Percentiles rank a stretch among this genome's conserved stretches.
Conservation (phyloP, 495 filamentous ascomycete genomes). For the Hypoxylon intermedium region DNA sequence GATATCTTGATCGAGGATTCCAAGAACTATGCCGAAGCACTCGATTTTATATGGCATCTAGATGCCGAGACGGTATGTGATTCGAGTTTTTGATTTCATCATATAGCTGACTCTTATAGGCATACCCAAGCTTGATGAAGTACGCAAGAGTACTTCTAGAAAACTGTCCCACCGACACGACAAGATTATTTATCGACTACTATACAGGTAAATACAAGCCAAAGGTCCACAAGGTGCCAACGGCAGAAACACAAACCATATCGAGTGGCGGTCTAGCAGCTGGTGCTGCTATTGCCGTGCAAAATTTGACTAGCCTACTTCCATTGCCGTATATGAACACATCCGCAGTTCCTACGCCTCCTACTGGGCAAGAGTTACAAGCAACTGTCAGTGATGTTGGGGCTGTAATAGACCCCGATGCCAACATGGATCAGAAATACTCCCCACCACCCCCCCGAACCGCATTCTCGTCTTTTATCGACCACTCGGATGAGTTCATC, state of each 20-base stretch:
- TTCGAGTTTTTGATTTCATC: constrained; percentile 1
- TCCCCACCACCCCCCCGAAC: constrained; percentile 80
- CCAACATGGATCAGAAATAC: constrained; percentile 56
- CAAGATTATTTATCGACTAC: constrained; percentile 87
- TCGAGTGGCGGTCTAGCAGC: constrained; percentile 59
- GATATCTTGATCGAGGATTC: constrained; percentile 96
- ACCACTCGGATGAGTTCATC: constrained; percentile 89
- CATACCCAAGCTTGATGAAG: constrained; percentile 91
- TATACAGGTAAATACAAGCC: constrained; percentile 86
- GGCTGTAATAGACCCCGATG: constrained; percentile 40
- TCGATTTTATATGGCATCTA: constrained; percentile 88
- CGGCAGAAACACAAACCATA: constrained; percentile 54
- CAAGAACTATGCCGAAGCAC: constrained; percentile 82
- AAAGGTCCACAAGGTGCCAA: constrained; percentile 65
- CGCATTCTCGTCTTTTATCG: constrained; percentile 95
- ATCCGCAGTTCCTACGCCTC: constrained; percentile 54
- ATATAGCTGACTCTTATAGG: constrained; percentile 56
- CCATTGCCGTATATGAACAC: constrained; percentile 85
- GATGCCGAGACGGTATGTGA: constrained; percentile 77
- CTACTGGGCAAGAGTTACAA: constrained; percentile 44
- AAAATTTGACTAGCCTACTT: constrained; percentile 81
- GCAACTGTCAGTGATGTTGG: constrained; percentile 46
- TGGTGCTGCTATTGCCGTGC: constrained; percentile 72
- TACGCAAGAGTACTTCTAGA: constrained; percentile 89
- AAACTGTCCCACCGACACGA: constrained; percentile 79